Conservation (phyloP, 1,139 yeast species). For the Suhomyces bolitotheri region DNA sequence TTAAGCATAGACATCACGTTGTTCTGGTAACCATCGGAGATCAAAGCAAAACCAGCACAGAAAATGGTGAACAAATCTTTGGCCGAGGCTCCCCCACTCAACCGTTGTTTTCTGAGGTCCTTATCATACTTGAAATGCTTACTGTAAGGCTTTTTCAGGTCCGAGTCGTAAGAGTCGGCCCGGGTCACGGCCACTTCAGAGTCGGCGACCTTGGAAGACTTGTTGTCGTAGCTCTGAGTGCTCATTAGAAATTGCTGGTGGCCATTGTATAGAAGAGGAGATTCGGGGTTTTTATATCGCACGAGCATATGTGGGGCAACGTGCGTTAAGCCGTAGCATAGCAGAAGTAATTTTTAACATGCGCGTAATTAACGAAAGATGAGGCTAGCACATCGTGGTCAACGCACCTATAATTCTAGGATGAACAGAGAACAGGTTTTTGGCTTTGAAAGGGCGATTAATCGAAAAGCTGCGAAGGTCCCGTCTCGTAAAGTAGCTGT, state of each 20-base stretch:
- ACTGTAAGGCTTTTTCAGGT: background rate
- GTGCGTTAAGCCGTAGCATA: no score
- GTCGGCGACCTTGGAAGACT: constrained; percentile 5
- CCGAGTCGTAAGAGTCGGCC: constrained; percentile 8
- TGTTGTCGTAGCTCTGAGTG: constrained; percentile 4
- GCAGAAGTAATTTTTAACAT: no score
- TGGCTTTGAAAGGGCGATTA: no score
- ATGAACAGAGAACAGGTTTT: no score
- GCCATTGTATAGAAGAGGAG: no score
- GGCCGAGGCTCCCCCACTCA: constrained; percentile 27
- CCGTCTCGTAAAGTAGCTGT: no score
- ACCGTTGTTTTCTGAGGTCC: constrained; percentile 34
- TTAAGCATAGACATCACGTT: constrained; percentile 62
- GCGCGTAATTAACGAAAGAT: no score
- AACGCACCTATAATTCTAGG: no score
- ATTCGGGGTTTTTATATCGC: no score
- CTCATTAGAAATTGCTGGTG: constrained; percentile 4
- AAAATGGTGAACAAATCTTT: constrained; percentile 44
- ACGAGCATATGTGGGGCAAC: no score
- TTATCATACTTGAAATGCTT: constrained; percentile 31
- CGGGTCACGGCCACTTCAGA: constrained; percentile 4
- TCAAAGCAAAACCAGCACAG: constrained; percentile 60
- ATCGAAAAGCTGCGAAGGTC: no score
- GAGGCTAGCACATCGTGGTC: no score
- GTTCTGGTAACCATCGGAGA: constrained; percentile 66